These are phyloP conservation scores for Diplogelasinospora grovesii DNA, from an alignment of 495 filamentous ascomycete genomes.

Conservation along the genomic window DNA sequence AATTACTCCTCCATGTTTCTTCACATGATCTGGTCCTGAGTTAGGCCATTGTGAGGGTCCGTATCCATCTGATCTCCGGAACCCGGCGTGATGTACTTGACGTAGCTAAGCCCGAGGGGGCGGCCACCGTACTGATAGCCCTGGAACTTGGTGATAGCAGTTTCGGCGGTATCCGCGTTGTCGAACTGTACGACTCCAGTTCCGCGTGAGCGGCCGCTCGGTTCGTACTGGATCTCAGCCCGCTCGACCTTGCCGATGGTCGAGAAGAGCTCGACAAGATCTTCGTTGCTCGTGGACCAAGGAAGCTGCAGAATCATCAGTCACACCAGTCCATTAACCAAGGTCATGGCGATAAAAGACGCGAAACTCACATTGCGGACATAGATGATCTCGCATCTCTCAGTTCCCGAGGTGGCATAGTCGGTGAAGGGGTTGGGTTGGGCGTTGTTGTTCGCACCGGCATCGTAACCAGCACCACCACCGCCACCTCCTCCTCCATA, in stretches of 20 bases:
- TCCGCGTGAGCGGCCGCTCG: slow-evolving; percentile 89
- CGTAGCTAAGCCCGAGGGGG: slow-evolving; percentile 84
- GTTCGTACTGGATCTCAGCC: slow-evolving; percentile 97
- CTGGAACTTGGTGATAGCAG: slow-evolving; percentile 92
- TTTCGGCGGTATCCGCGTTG: slow-evolving; percentile 74
- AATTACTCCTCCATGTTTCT: too few species aligned
- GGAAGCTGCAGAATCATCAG: slow-evolving; percentile 60
- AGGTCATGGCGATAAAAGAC: background rate
- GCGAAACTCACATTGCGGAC: slow-evolving; percentile 83
- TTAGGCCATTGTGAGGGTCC: slow-evolving; percentile 66
- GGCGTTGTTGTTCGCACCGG: slow-evolving; percentile 31
- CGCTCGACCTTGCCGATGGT: slow-evolving; percentile 97
- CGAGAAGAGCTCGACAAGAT: slow-evolving; percentile 90
- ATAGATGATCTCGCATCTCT: slow-evolving; percentile 78
- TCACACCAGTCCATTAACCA: background rate
- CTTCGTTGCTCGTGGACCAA: slow-evolving; percentile 98
- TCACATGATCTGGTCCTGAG: slow-evolving; percentile 98
- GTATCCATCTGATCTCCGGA: slow-evolving; percentile 75
- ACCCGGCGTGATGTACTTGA: slow-evolving; percentile 72
- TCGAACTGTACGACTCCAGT: slow-evolving; percentile 95
- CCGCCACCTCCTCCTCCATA: slow-evolving; percentile 38
- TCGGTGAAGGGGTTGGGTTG: slow-evolving; percentile 97
- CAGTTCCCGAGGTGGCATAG: slow-evolving; percentile 79
- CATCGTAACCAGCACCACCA: slow-evolving; percentile 35
- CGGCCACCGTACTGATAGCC: slow-evolving; percentile 96